Evolutionary conservation across 179 eudicot genomes (phyloP), one percentile per base, ranked within the genome.

Genomic region (Pouteria campechiana): DNA sequence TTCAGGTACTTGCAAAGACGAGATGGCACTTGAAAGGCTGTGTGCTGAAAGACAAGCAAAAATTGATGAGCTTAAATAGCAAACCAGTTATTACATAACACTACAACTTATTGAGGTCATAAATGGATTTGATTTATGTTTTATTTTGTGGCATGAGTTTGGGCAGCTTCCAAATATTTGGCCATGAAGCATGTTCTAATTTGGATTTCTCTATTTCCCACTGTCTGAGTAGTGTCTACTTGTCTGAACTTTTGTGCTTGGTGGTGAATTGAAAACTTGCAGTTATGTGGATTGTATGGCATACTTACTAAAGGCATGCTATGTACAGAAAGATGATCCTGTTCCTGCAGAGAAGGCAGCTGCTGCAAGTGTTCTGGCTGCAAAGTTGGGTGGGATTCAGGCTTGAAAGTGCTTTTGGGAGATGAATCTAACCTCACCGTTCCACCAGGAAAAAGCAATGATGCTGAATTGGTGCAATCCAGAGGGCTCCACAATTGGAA

Each of bases 331-430:
- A 54, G 84, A 85, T 58, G 97, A 89, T 62, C 70, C 97, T 13
- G 97, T 84, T 44, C 97, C 97, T 62, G 95, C 95, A 41, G 95
- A 93, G 19, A 86, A 90, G 61, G 98, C 98, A 57, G 98, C 98
- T 22, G 98, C 98, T 45, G 93, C 98, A n/a, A 51, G 78, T 15
- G 74, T 90, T 42, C 90, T 90, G 60, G 98, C 98, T 14, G 81
- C 95, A 35, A 90, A 86, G 60, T 50, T 85, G 62, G 86, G 93
- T 38, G 68, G 28, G 98, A 87, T 56, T 76, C 90, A 11, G 98
- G 98, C 46, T 58, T 86, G 49, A 90, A 72, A 68, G 53, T 90
- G 25, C 52, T 57, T 36, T 21, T 86, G 59, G 87, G 64, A 41
- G 93, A 86, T 32, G 93, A 86, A 9, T 19, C 70, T 5, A 55